phyloP scores from a whole-genome alignment of 805 yeast genomes.

The Candida ficus region DNA sequence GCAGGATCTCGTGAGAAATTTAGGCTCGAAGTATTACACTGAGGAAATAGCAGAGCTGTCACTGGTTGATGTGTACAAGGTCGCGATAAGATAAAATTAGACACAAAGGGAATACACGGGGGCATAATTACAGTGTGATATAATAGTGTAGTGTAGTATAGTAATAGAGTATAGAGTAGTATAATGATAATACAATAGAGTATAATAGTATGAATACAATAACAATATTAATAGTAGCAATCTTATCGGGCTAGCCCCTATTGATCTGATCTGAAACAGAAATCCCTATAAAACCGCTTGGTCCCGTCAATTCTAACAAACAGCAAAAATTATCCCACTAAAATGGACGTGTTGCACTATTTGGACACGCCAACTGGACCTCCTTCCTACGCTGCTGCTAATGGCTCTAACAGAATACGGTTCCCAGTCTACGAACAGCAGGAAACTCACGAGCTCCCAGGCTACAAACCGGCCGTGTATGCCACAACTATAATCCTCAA shows the following conservation, averaged over 20 bases:
- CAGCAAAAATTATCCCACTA: no score
- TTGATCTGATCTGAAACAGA: background rate
- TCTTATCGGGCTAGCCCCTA: background rate
- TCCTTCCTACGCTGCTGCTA: conserved; percentile 10
- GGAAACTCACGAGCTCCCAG: conserved; percentile 42
- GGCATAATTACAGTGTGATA: no score
- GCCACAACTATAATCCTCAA: conserved; percentile 52
- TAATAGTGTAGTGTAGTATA: no score
- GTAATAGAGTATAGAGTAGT: no score
- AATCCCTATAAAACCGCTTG: conserved; percentile 1
- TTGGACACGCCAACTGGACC: conserved; percentile 14
- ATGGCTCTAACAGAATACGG: conserved; percentile 5
- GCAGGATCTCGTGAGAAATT: conserved; percentile 19
- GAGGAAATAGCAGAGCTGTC: conserved; percentile 16
- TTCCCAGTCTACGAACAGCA: conserved; percentile 32
- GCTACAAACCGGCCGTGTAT: conserved; percentile 60
- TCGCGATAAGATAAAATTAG: no score
- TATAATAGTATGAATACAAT: no score
- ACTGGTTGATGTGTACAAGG: conserved; percentile 7
- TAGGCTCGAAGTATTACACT: conserved; percentile 16
- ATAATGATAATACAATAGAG: no score
- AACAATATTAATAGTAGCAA: background rate
- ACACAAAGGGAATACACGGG: no score
- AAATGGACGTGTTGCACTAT: no score
- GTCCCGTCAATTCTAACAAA: no score